Evolutionary conservation across 805 yeast species (phyloP).

Genomic region (Saturnispora diversa): DNA sequence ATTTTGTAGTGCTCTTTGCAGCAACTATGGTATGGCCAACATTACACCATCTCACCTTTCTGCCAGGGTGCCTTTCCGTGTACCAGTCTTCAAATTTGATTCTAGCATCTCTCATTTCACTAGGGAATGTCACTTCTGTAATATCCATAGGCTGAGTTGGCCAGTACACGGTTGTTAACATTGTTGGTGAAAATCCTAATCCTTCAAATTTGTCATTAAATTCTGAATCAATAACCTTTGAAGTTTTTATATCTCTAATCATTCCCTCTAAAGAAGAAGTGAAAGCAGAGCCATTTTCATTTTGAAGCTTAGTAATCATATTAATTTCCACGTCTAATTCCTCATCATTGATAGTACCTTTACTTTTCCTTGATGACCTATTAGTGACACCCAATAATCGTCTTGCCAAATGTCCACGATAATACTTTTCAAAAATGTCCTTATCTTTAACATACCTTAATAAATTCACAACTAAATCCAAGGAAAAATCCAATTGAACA

Average conservation of each 20-base stretch:
- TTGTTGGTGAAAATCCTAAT: slow-evolving; percentile 19
- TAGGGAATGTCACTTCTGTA: slow-evolving; percentile 34
- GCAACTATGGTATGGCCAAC: slow-evolving; percentile 4
- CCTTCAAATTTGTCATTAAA: slow-evolving; percentile 25
- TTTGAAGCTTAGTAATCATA: slow-evolving; percentile 57
- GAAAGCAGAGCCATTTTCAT: slow-evolving; percentile 72
- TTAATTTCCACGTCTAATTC: slow-evolving; percentile 54
- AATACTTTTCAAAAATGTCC: slow-evolving; percentile 77
- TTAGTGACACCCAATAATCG: slow-evolving; percentile 49
- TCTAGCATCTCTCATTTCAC: slow-evolving; percentile 35
- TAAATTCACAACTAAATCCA: slow-evolving; percentile 38
- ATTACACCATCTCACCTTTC: slow-evolving; percentile 53
- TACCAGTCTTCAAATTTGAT: slow-evolving; percentile 46
- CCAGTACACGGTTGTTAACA: slow-evolving; percentile 61
- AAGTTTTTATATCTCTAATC: slow-evolving; percentile 69
- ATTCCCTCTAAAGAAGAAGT: slow-evolving; percentile 77
- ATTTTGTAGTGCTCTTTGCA: not conserved
- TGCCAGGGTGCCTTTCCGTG: slow-evolving; percentile 42
- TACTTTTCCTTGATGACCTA: slow-evolving; percentile 25
- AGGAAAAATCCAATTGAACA: slow-evolving; percentile 16
- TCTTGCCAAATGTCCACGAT: slow-evolving; percentile 80
- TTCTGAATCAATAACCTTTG: slow-evolving; percentile 39
- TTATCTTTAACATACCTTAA: slow-evolving; percentile 70
- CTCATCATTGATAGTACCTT: not conserved
- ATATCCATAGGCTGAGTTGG: slow-evolving; percentile 39